Conservation (phyloP, 1,284 basidiomycete genomes). For the Sutorius eximius region DNA sequence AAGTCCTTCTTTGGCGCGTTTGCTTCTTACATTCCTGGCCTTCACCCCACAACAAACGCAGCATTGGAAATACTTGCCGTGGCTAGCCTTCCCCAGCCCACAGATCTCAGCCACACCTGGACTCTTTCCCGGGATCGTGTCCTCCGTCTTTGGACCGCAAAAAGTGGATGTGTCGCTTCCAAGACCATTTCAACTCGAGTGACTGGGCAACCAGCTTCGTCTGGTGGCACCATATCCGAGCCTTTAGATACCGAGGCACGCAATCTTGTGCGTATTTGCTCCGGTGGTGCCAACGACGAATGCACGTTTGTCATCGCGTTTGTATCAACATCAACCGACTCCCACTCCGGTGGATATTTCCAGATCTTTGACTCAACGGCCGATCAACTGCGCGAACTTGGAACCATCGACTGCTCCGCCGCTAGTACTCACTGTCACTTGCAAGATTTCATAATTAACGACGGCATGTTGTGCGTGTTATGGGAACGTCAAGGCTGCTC, state of each 20-base stretch:
- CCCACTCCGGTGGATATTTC: constrained; percentile 69
- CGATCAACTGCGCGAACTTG: constrained; percentile 58
- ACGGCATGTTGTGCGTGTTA: constrained; percentile 56
- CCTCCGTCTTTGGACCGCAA: constrained; percentile 78
- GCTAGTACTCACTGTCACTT: constrained; percentile 66
- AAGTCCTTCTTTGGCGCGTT: constrained; percentile 62
- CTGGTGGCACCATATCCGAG: constrained; percentile 40
- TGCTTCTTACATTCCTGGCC: constrained; percentile 62
- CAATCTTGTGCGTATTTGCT: constrained; percentile 60
- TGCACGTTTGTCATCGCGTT: constrained; percentile 57
- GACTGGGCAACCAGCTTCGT: constrained; percentile 17
- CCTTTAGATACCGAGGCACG: constrained; percentile 59
- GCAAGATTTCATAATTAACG: constrained; percentile 68
- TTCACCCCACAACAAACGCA: constrained; percentile 46
- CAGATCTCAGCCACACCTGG: constrained; percentile 72
- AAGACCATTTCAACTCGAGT: constrained; percentile 45
- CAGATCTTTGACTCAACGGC: constrained; percentile 53
- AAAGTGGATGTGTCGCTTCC: constrained; percentile 65
- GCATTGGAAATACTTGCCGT: constrained; percentile 64
- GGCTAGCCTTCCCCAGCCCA: constrained; percentile 67
- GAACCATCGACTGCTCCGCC: constrained; percentile 56
- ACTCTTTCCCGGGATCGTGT: constrained; percentile 87
- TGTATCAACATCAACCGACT: constrained; percentile 61
- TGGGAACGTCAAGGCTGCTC: constrained; percentile 80
- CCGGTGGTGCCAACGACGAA: constrained; percentile 42